Base-by-base conservation (phyloP, 768 basidiomycete genomes). In the Hygrophoropsis aurantiaca region DNA sequence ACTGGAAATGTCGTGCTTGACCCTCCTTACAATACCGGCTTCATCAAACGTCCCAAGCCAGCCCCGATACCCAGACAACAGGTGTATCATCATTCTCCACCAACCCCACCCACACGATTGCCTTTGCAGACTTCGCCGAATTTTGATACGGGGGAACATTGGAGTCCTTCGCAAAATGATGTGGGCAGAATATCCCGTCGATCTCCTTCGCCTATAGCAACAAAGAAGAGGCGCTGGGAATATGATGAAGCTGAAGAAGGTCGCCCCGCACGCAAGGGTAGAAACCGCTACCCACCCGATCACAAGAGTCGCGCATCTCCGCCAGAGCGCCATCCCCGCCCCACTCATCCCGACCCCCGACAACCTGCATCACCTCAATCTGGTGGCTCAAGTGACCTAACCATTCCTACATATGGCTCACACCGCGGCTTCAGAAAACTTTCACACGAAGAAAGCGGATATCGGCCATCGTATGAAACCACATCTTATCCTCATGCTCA, bases 31-130 rank as follows among this genome's bases (percentile, higher is more conserved):
- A 7, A 30, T 30, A 30, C 6, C 27, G 13, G 27, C 27, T 30
- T 13, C 27, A 30, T 13, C 27, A 30, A 13, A 30, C 13, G 13
- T 30, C 27, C 13, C n/a, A n/a, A n/a, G n/a, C n/a, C n/a, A n/a
- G n/a, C n/a, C n/a, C 13, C 27, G 13, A 30, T 38, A 11, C 36
- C 37, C n/a, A 49, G 42, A 16, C 54, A 35, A 10, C 18, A 35
- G 35, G 0, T 26, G 2, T 53, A 57, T 20, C 51, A 44, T 40
- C 44, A 52, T 36, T 46, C 55, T 2, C 53, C 62, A 24, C 27
- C 47, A 16, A 16, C 18, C n/a, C 18, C 11, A 21, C 44, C 46
- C 30, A 19, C 42, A 0, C 27, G 18, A 1, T 47, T 16, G 20
- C 36, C 7, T 7, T 38, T n/a, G 36, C 36, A 7, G n/a, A 16